A percentile compares a stretch with the other conserved stretches of the same genome.
These are phyloP conservation scores for Carpinus fangiana DNA, from an alignment of 306 rosid species.

Conservation along the genomic window DNA sequence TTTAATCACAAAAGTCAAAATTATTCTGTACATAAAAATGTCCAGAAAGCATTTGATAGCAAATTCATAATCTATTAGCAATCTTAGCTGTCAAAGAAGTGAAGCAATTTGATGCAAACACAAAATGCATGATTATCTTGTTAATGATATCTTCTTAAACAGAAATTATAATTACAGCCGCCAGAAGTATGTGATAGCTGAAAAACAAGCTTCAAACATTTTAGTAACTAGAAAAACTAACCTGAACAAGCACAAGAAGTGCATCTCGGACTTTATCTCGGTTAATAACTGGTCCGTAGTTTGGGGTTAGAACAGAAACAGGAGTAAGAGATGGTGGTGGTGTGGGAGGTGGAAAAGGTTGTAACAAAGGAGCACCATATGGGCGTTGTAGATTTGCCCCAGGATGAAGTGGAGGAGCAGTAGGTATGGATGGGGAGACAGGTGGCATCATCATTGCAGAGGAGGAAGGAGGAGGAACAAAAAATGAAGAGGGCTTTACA, in stretches of 20 bases:
- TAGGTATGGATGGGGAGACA: constrained; percentile 36
- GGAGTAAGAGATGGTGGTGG: constrained; percentile 63
- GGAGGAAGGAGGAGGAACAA: constrained; percentile 45
- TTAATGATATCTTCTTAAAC: neutral
- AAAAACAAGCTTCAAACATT: neutral
- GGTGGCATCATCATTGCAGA: constrained; percentile 40
- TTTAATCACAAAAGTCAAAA: neutral
- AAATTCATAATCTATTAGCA: neutral
- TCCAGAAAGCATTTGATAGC: neutral
- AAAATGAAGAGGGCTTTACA: constrained; percentile 56
- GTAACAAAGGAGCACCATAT: constrained; percentile 55
- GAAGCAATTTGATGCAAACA: neutral
- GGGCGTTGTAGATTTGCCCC: constrained; percentile 42
- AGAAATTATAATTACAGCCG: neutral
- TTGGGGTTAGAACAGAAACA: constrained; percentile 33
- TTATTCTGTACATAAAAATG: neutral
- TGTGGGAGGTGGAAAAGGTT: constrained; percentile 58
- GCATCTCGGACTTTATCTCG: constrained; percentile 60
- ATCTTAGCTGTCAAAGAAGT: neutral
- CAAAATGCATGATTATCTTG: neutral
- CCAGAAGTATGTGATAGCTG: neutral
- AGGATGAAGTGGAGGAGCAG: constrained; percentile 53
- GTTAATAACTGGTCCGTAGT: constrained; percentile 44
- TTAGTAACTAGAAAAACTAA: constrained; percentile 34
- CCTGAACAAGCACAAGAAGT: constrained; percentile 60